A percentile compares a stretch with the other conserved stretches of the same genome.
Conservation (phyloP, 176 grass and related monocot genomes). For the Aegilops tauschii region DNA sequence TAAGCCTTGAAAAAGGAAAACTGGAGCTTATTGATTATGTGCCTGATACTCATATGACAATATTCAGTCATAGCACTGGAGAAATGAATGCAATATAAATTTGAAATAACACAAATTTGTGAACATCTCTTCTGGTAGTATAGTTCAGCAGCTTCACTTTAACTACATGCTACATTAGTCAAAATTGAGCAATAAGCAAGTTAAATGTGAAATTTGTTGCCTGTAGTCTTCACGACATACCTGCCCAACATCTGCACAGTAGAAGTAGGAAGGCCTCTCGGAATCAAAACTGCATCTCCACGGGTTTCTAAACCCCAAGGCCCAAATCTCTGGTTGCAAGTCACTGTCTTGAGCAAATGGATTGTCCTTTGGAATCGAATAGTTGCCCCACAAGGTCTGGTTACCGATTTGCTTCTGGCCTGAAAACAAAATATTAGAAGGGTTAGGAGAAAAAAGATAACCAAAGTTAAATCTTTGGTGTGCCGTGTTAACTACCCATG, state of each 20-base stretch:
- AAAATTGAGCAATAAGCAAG: not conserved
- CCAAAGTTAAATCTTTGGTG: not conserved
- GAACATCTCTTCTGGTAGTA: not conserved
- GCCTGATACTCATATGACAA: not conserved
- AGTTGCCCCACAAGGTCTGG: constrained; percentile 57
- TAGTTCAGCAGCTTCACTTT: not conserved
- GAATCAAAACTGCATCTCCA: constrained; percentile 80
- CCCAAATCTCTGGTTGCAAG: constrained; percentile 57
- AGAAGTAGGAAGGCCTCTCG: constrained; percentile 62
- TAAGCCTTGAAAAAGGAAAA: not conserved
- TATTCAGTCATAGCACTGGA: not conserved
- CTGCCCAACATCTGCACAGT: constrained; percentile 60
- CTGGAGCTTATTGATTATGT: not conserved
- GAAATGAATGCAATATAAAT: not conserved
- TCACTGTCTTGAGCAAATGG: constrained; percentile 49
- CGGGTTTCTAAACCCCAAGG: constrained; percentile 57
- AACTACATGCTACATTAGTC: not conserved
- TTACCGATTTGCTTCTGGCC: constrained; percentile 45
- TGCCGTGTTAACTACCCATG: not conserved
- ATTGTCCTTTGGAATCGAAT: constrained; percentile 61
- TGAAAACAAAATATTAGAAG: constrained; percentile 34
- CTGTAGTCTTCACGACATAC: not conserved
- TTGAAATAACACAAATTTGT: not conserved
- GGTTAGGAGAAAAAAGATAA: not conserved
- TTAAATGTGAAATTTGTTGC: not conserved